A percentile compares a stretch with the other conserved stretches of the same genome.
Conservation (phyloP, 768 basidiomycete species). For the Gloeostereum incarnatum region DNA sequence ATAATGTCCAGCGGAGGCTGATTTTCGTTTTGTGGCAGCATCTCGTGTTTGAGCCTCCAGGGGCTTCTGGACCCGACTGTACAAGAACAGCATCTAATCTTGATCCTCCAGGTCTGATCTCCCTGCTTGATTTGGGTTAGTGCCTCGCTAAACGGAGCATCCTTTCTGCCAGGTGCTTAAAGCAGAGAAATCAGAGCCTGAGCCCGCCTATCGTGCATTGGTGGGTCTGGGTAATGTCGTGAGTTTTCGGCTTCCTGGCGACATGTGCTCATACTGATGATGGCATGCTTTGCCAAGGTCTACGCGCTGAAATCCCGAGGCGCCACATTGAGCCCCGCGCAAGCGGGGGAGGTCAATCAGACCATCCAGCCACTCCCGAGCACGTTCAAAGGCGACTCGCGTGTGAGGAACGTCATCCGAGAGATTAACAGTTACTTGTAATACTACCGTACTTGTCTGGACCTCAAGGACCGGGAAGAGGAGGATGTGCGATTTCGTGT, state of each 20-base stretch:
- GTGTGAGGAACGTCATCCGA: slow-evolving; percentile 37
- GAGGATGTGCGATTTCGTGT: background rate
- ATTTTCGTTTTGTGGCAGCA: slow-evolving; percentile 27
- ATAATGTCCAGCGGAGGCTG: slow-evolving; percentile 1
- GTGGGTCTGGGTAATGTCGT: slow-evolving; percentile 73
- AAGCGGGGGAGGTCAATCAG: slow-evolving; percentile 29
- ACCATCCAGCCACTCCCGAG: slow-evolving; percentile 28
- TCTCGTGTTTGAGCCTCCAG: slow-evolving; percentile 51
- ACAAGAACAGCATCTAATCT: slow-evolving; percentile 30
- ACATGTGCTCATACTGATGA: slow-evolving; percentile 3
- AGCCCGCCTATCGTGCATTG: slow-evolving; percentile 60
- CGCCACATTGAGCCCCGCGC: slow-evolving; percentile 24
- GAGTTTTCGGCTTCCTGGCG: slow-evolving; percentile 12
- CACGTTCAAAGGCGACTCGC: slow-evolving; percentile 43
- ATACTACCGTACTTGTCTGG: no score
- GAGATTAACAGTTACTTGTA: slow-evolving; percentile 40
- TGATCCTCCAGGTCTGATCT: slow-evolving; percentile 33
- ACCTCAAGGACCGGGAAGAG: no score
- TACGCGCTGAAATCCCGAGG: slow-evolving; percentile 32
- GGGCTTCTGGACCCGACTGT: slow-evolving; percentile 27
- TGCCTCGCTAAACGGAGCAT: background rate
- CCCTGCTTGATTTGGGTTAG: background rate
- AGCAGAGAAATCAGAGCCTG: slow-evolving; percentile 48
- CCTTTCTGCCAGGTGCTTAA: slow-evolving; percentile 29
- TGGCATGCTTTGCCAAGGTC: slow-evolving; percentile 26